Evolutionary conservation across 2,329 filamentous ascomycete genomes (phyloP), one percentile per base, ranked within the genome.

Genomic region (Lachnellula subtilissima): DNA sequence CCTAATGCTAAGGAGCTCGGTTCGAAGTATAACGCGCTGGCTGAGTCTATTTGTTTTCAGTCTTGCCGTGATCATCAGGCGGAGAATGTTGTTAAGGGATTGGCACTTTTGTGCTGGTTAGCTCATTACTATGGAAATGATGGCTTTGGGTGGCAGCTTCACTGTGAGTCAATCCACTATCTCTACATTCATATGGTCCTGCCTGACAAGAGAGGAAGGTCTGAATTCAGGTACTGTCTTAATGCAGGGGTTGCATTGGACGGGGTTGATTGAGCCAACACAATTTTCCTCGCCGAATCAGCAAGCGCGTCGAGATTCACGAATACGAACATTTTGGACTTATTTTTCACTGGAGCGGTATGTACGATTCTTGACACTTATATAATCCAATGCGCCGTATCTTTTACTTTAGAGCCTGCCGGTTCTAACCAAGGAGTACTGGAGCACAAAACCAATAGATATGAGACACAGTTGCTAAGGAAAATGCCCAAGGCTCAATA

Each of bases 291-390:
- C 15, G 35, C 36, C 46, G n/a, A 22, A 22, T 3, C 22, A 22
- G 22, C 22, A 22, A 22, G 22, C 22, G 25, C 37, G 25, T 40
- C 54, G 53, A 53, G 45, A 22, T 22, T 22, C 22, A 22, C 22
- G 22, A 22, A 22, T 58, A 17, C 45, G 58, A n/a, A 52, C 57
- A 2, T 60, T 62, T 35, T 62, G 58, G 58, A 43, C 51, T 4
- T 62, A 60, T 50, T 62, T 60, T 22, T 62, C 60, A 14, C 46
- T 62, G 9, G 60, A 60, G 46, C 48, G 53, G 57, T 55, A 51
- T 39, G 52, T 35, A 37, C 15, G 35, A 9, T 37, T 37, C 9
- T 5, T 37, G 9, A 2, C 9, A 11, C 15, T 37, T 5, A 5
- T 5, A 15, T 9, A 37, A 3, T 22, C 22, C 22, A 4, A 22